Evolutionary conservation across 2,329 filamentous ascomycete genomes (phyloP).

Genomic region (Cercospora brassicicola): DNA sequence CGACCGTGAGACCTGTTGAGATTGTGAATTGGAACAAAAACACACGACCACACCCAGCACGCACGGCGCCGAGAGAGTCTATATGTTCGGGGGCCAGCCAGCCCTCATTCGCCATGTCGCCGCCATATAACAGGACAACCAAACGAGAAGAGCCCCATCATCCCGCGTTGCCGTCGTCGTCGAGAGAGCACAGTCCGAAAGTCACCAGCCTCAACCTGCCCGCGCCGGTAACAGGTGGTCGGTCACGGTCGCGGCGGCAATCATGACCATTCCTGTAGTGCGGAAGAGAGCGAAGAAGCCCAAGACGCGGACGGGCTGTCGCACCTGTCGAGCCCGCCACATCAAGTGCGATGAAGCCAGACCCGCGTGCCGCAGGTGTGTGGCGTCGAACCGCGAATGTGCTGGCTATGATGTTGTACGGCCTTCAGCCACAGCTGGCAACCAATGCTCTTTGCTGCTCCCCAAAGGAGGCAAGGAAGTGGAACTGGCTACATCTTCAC

Average conservation of each 20-base stretch:
- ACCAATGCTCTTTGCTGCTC: conserved; percentile 10
- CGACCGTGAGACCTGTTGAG: background rate
- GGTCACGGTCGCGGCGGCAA: background rate
- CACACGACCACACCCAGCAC: background rate
- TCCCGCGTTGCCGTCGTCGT: background rate
- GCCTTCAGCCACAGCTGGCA: conserved; percentile 7
- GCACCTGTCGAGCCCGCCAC: conserved; percentile 23
- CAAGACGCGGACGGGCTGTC: conserved; percentile 22
- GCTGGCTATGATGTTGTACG: conserved; percentile 21
- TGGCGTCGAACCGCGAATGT: conserved; percentile 17
- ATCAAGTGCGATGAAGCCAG: conserved; percentile 26
- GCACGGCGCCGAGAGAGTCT: background rate
- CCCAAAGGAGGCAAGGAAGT: conserved; percentile 7
- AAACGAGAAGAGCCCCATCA: background rate
- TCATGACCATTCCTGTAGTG: conserved; percentile 16
- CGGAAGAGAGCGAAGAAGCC: conserved; percentile 22
- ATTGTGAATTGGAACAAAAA: background rate
- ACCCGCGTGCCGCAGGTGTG: conserved; percentile 18
- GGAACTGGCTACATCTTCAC: background rate
- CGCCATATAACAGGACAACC: background rate
- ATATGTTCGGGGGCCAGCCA: background rate
- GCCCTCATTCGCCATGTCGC: background rate
- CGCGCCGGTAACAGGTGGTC: background rate
- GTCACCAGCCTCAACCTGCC: background rate
- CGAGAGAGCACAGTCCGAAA: background rate